These are phyloP conservation scores for Rhododendron vialii DNA, from an alignment of 148 eudicot genomes.

Conservation along the genomic window DNA sequence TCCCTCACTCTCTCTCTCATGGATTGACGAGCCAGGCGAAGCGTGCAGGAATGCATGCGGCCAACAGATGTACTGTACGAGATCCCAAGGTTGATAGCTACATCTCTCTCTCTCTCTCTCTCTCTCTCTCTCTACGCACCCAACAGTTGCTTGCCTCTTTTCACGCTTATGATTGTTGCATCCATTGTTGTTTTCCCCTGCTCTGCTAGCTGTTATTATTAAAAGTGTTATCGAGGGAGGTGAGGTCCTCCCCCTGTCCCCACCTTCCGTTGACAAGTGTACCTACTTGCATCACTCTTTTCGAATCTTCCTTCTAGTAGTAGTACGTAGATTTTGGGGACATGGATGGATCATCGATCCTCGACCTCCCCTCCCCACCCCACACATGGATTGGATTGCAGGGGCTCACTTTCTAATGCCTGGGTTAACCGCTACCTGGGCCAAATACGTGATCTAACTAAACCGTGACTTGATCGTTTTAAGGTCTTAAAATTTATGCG, in stretches of 20 bases:
- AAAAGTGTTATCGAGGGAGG: not conserved
- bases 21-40: slow-evolving; percentile 6
- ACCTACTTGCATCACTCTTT: not conserved
- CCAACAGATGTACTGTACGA: not conserved
- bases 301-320: too few relatives aligned
- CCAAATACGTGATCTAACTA: not conserved
- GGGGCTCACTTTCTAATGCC: not conserved
- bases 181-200: not conserved
- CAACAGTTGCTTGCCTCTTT: not conserved
- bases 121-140: not conserved
- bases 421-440: not conserved
- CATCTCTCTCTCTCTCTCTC: too few relatives aligned
- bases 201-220: not conserved
- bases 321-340: not conserved
- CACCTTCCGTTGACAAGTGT: not conserved
- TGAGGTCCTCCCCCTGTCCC: not conserved
- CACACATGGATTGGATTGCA: too few relatives aligned
- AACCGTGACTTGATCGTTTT: too few relatives aligned
- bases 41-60: slow-evolving; percentile 22
- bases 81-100: not conserved
- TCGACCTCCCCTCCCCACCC: too few relatives aligned
- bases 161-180: slow-evolving; percentile 16
- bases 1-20: not conserved
- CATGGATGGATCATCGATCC: not conserved
- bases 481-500: too few relatives aligned